Evolutionary conservation across 164 flowering plant genomes (phyloP), one percentile per base, ranked within the genome.

Genomic region (Tetracentron sinense): DNA sequence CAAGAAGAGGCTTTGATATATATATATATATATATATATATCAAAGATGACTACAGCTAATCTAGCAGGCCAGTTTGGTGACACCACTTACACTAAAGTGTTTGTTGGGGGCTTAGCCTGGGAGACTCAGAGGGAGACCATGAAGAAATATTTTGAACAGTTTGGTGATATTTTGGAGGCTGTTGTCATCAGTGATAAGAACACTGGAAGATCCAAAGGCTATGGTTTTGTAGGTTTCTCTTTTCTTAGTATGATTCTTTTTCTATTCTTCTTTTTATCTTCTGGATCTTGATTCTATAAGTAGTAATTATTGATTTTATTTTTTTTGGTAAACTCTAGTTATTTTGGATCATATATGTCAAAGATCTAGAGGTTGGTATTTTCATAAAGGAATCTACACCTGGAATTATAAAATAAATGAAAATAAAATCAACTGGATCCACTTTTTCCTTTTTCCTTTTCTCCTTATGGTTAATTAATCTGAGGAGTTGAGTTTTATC

Each of bases 81-180:
- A 92, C 56, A 92, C 98, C 27, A 92, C 98, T 0, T 87, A 83
- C 76, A 92, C 98, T 14, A 92, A 92, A 65, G 95, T 92, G 67
- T 92, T 92, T 73, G 98, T 90, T 31, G 98, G 98, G 38, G 98
- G 98, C 0, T 76, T 92, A 67, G 98, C 98, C 23, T 92, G 96
- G 96, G 96, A 92, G 66, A 92, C 98, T 19, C 95, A 89, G 59
- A 92, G 78, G 64, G 93, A 90, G 33, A 85, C 96, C 60, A 85
- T 92, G 96, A 84, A 77, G 72, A 83, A 83, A 27, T 92, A 92
- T 68, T 90, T 92, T 70, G 92, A 92, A 51, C 96, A 88, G 78
- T 92, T 92, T 77, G 96, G 96, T 15, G 96, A 88, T 64, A 92
- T 92, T 73, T 75, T 92, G 77, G 96, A 92, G 71, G 98, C 96